phyloP scores from a whole-genome alignment of 2,329 filamentous ascomycete species.

The Penicillium sp. region DNA sequence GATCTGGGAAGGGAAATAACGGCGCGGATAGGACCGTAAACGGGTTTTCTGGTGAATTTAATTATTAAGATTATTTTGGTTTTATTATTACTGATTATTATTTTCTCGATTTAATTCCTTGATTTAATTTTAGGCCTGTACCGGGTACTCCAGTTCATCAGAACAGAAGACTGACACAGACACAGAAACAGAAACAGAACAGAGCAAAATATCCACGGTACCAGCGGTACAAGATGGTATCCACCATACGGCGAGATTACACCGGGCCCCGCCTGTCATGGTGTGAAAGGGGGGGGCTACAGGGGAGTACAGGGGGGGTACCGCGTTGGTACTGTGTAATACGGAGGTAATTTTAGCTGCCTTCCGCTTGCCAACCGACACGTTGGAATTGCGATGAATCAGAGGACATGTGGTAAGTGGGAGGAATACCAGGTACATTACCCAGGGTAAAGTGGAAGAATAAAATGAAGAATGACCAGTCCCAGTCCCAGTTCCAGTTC shows the following conservation, averaged over 20 bases:
- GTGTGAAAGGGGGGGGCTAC: constrained; percentile 4
- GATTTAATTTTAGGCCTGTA: constrained; percentile 8
- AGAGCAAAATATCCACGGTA: neutral
- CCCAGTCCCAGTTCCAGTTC: neutral
- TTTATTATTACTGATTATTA: neutral
- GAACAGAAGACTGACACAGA: neutral
- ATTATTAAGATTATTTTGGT: constrained; percentile 1
- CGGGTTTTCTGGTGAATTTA: constrained; percentile 5
- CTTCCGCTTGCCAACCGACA: constrained; percentile 18
- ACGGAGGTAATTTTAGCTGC: constrained; percentile 19
- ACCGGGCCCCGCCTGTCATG: constrained; percentile 15
- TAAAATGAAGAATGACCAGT: neutral
- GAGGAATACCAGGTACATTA: neutral
- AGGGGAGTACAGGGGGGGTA: too few species aligned
- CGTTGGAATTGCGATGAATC: constrained; percentile 22
- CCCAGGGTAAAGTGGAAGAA: neutral
- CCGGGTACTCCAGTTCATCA: constrained; percentile 1
- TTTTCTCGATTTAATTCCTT: too few species aligned
- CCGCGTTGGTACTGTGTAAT: constrained; percentile 19
- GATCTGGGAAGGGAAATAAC: constrained; percentile 27
- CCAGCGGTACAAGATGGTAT: constrained; percentile 2
- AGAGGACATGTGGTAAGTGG: too few species aligned
- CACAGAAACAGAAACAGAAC: too few species aligned
- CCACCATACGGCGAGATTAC: constrained; percentile 17
- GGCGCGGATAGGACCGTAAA: constrained; percentile 24